Evolutionary conservation across 1,284 basidiomycete genomes (phyloP).

Genomic region (Trametes sp.): DNA sequence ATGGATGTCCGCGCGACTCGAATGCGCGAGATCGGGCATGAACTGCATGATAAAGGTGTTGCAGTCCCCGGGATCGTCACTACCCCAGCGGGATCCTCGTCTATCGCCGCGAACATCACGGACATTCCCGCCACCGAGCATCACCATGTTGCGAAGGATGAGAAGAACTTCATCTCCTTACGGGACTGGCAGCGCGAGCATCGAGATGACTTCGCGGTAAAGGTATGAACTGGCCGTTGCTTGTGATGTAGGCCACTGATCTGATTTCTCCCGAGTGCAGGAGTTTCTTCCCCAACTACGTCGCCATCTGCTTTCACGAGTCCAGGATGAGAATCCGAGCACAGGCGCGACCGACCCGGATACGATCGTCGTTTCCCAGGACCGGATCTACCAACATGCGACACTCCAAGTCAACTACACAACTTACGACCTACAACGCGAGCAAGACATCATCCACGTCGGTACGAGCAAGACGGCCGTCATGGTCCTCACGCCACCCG

Average conservation of each 20-base stretch:
- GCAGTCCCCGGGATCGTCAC: background rate
- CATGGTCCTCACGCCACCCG: conserved; percentile 34
- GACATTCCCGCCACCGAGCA: background rate
- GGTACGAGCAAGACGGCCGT: conserved; percentile 35
- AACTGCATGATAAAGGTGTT: conserved; percentile 3
- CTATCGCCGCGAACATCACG: background rate
- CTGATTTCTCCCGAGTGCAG: conserved; percentile 22
- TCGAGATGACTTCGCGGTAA: conserved; percentile 30
- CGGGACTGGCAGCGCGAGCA: conserved; percentile 25
- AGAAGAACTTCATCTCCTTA: conserved; percentile 28
- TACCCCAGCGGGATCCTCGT: background rate
- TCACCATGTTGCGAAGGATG: conserved; percentile 1
- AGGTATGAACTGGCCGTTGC: conserved; percentile 25
- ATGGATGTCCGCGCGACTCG: conserved; percentile 21
- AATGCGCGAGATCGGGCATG: conserved; percentile 11
- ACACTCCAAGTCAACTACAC: conserved; percentile 42
- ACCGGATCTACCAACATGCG: conserved; percentile 38
- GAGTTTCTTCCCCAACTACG: conserved; percentile 34
- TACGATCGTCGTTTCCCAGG: conserved; percentile 27
- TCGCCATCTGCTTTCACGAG: conserved; percentile 32
- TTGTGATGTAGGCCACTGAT: background rate
- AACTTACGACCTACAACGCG: conserved; percentile 43
- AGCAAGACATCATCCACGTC: conserved; percentile 47
- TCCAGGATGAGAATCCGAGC: conserved; percentile 12
- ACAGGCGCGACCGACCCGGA: background rate